Base-by-base conservation (phyloP, 2,329 filamentous ascomycete genomes). In the Thielaviopsis populi region DNA sequence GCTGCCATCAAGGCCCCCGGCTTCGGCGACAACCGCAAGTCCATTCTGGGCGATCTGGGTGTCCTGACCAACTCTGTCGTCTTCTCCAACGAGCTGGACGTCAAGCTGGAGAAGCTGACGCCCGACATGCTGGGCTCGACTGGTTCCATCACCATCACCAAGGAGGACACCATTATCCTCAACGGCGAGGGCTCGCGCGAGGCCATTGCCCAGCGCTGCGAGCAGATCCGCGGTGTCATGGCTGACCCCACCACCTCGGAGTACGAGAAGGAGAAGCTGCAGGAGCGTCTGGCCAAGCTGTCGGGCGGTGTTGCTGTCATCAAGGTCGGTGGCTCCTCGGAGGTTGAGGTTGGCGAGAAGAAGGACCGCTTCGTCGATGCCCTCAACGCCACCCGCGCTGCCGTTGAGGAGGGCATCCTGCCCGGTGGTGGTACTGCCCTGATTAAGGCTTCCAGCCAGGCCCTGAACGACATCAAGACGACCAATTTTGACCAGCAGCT, bases 191-290 rank as follows among this genome's bases (percentile, higher is more conserved):
- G 94, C 68, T 87, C 80, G 86, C 96, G 97, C 83, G 94, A 99
- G 73, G 76, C 83, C 69, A 95, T 99, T 72, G 78, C 88, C 69
- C 91, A 96, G 82, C 89, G 94, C 75, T 97, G 94, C 79, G 94
- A 99, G 80, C 94, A 99, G 82, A 99, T 99, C 78, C 91, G 94
- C 70, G 91, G 92, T 70, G 91, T 97, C 77, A 96, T 96, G 81
- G 83, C 81, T 68, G 94, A 99, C 79, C 88, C 92, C 69, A 86
- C 83, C 71, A 99, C 94, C 68, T 96, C 91, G 59, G 94, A 99
- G 74, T 99, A 99, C 79, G 94, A 99, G 85, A 97, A 96, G 85
- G 94, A 99, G 88, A 99, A 99, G 86, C 89, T 99, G 69, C 94
- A 97, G 81, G 94, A 99, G 83, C 94, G 94, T 79, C 89, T 99